phyloP scores from a whole-genome alignment of 2,329 filamentous ascomycete species.

The Aspergillus ustus region DNA sequence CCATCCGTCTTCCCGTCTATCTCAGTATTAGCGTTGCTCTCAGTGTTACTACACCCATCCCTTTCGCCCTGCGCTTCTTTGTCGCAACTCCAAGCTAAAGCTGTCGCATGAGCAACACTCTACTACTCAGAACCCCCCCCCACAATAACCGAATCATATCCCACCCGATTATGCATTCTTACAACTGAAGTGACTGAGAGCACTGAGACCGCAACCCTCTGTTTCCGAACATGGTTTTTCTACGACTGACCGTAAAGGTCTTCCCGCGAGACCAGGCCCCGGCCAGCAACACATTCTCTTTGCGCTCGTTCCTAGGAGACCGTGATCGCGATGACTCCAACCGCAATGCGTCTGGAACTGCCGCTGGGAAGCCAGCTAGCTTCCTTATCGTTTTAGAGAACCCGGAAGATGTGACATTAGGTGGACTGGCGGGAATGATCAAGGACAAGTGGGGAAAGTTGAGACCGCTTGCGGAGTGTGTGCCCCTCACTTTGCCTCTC shows the following conservation, averaged over 20 bases:
- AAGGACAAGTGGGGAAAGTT: conserved; percentile 39
- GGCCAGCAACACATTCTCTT: conserved; percentile 16
- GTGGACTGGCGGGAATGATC: conserved; percentile 37
- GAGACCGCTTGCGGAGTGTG: conserved; percentile 39
- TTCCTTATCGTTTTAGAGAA: conserved; percentile 38
- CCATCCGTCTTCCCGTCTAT: not conserved
- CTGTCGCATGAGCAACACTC: not conserved
- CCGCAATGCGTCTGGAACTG: conserved; percentile 12
- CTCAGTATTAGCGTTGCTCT: not conserved
- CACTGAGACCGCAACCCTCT: not conserved
- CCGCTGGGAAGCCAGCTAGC: conserved; percentile 27
- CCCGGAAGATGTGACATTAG: conserved; percentile 38
- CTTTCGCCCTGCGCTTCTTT: not conserved
- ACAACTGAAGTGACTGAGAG: not conserved
- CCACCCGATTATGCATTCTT: conserved; percentile 3
- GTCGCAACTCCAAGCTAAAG: not conserved
- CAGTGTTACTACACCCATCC: conserved; percentile 4
- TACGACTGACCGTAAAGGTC: conserved; percentile 44
- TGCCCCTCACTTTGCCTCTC: conserved; percentile 13
- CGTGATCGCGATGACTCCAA: conserved; percentile 21
- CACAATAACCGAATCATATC: not conserved
- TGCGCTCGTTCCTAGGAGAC: conserved; percentile 22
- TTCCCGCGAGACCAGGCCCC: conserved; percentile 33
- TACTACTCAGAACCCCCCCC: not conserved
- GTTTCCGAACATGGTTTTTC: conserved; percentile 37